phyloP scores from a whole-genome alignment of 345 rosid species.

The Gossypium rotundifolium region DNA sequence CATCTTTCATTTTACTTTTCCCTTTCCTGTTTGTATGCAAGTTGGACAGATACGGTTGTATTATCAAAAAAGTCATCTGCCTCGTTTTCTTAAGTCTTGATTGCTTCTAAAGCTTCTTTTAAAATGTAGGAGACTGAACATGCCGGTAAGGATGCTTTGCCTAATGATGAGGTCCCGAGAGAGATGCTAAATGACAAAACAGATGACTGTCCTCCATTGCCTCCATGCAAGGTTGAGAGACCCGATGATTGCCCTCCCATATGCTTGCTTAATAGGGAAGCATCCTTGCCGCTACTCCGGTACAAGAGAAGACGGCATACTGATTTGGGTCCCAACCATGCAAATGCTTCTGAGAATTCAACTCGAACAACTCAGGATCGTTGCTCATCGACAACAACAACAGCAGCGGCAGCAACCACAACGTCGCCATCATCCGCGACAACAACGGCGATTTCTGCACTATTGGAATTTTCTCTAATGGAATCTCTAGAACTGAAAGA shows the following conservation, averaged over 20 bases:
- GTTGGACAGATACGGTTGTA: not conserved
- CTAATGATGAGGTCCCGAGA: constrained; percentile 32
- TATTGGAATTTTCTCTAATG: constrained; percentile 77
- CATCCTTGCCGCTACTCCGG: constrained; percentile 54
- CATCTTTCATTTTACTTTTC: not conserved
- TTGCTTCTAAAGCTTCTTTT: constrained; percentile 13
- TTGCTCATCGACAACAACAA: constrained; percentile 63
- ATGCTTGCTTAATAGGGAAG: constrained; percentile 51
- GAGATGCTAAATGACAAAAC: constrained; percentile 32
- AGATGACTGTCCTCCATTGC: constrained; percentile 37
- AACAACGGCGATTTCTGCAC: constrained; percentile 62
- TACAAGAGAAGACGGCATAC: constrained; percentile 68
- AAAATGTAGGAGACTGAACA: constrained; percentile 33
- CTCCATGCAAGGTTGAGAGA: constrained; percentile 44
- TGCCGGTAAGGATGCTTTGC: constrained; percentile 13
- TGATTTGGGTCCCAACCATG: constrained; percentile 35
- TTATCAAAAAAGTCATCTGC: not conserved
- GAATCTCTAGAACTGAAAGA: constrained; percentile 44
- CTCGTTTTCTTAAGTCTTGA: not conserved
- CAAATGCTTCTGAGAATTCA: constrained; percentile 50
- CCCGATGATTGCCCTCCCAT: constrained; percentile 37
- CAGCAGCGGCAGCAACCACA: constrained; percentile 41
- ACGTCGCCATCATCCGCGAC: constrained; percentile 41
- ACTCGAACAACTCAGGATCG: constrained; percentile 53
- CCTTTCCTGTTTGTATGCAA: not conserved